Base-by-base conservation (phyloP, 371 early-diverging fungal genomes). In the Fennellomyces sp. region DNA sequence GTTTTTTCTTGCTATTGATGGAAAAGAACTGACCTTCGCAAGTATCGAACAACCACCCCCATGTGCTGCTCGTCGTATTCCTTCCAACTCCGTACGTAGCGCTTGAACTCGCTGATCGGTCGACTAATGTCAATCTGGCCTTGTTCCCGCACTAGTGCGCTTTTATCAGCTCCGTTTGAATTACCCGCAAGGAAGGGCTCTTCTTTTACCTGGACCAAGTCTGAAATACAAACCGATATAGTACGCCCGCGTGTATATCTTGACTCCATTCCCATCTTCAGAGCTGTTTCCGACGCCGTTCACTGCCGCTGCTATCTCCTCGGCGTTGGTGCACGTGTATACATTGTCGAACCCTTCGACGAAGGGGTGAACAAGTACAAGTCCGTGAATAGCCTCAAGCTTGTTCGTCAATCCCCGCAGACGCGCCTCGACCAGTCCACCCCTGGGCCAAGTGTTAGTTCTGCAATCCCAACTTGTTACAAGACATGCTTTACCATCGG, bases 391-490 rank as follows among this genome's bases (percentile, higher is more conserved):
- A 10, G 67, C 60, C 66, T 99, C 99, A 28, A 99, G 72, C 67
- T 92, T 94, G 58, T 82, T 74, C 1, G 97, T 89, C 8, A 98
- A 83, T 52, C 94, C 92, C 62, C 99, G 91, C 30, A 99, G 71
- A 52, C 91, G 87, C 4, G 98, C 94, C 67, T 99, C 99, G 0
- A 98, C 93, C 61, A 94, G 82, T 42, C 99, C 99, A 38, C 67
- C 84, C 64, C 64, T 64, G 38, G 6, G 15, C 6, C 12, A 50
- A 38, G 10, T 5, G 33, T 41, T 19, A 54, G 36, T 30, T 15
- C 23, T 30, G 17, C 33, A 0, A 23, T 23, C 35, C 29, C 28
- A 27, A 26, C 0, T n/a, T 27, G 13, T 42, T 36, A 5, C 15
- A 49, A 49, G 2, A 35, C 4, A 21, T 33, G 12, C 11, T 38